Evolutionary conservation across 257 asterid species (phyloP), one percentile per base, ranked within the genome.

Genomic region (Penstemon barbatus): DNA sequence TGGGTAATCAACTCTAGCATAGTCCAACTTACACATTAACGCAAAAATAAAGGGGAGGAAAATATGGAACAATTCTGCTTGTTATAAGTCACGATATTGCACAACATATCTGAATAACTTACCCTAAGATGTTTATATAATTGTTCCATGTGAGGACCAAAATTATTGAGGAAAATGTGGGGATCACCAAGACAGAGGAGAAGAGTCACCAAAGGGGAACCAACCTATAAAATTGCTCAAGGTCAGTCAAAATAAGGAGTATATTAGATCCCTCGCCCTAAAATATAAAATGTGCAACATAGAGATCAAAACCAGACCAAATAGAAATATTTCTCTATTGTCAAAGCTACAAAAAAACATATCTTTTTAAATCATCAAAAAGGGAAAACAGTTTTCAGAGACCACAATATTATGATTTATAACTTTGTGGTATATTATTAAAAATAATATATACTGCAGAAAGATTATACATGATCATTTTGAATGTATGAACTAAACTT

Each of bases 141-240:
- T 75, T 89, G 99, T 58, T 94, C 99, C 99, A 94, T 94, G 81
- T 94, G 99, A 60, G 92, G 57, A 71, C 97, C 97, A 78, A 94
- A 91, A 76, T 87, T 87, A 72, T 55, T 85, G 77, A 88, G 97
- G 82, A 94, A 94, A 76, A 83, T 78, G 79, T 72, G 84, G 71
- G 99, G 96, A 83, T 94, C 99, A 41, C 99, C 97, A 42, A 94
- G 99, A 75, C 99, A 94, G 38, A 94, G 87, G 68, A 94, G 97
- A 79, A 94, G 97, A 57, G 96, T 94, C 80, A 91, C 99, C 88
- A 94, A 82, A 74, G 99, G 99, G 73, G 86, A 91, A 69, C 97
- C 99, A 68, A 94, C 99, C 99, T 94, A 74, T 62, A 64, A 65
- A 56, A 72, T 63, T 48, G 59, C 19, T 63, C 66, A 46, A 18